Base-by-base conservation (phyloP, 768 basidiomycete genomes). In the Hysterangium stoloniferum region DNA sequence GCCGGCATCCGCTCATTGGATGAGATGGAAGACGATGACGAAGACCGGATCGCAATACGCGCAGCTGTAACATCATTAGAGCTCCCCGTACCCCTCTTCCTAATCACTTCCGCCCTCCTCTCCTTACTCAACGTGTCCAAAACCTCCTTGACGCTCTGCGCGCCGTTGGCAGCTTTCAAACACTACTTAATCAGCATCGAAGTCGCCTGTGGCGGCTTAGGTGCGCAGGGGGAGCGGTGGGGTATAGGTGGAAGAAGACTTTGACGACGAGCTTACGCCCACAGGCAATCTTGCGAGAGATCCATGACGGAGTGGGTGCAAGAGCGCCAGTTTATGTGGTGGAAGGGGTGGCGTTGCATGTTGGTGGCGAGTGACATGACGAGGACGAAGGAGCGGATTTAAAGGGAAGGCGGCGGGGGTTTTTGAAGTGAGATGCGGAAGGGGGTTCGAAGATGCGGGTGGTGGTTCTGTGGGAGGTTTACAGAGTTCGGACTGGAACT, bases 121-220 rank as follows among this genome's bases (percentile, higher is more conserved):
- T 84, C 82, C 56, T 78, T 76, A 62, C 85, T 84, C 15, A 86
- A 69, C 54, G 76, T 72, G 35, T 77, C 78, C 58, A 87, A 82
- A 0, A 77, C 80, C 42, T 77, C 76, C 64, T 86, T 85, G 64
- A 86, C 69, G 4, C 74, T 75, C 62, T 85, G 80, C 1, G 77
- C 86, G 0, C 77, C 75, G 58, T 85, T 84, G 52, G 77, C 80
- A 5, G 87, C 87, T 46, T 84, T 79, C 1, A 90, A 67, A 19
- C 78, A 80, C 63, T 88, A 85, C 53, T 76, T 75, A 68, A 86
- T 86, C n/a, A 86, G 66, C 0, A 75, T 72, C 9, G 79, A 82
- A 20, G 78, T 79, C 25, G 78, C 64, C 48, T 85, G 82, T 51
- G 67, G 54, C 40, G 54, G 54, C 42, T 55, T 52, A 6, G 54